Percentiles rank a stretch among this genome's conserved stretches.
Conservation (phyloP, 179 eudicot genomes). For the Patellifolia procumbens region DNA sequence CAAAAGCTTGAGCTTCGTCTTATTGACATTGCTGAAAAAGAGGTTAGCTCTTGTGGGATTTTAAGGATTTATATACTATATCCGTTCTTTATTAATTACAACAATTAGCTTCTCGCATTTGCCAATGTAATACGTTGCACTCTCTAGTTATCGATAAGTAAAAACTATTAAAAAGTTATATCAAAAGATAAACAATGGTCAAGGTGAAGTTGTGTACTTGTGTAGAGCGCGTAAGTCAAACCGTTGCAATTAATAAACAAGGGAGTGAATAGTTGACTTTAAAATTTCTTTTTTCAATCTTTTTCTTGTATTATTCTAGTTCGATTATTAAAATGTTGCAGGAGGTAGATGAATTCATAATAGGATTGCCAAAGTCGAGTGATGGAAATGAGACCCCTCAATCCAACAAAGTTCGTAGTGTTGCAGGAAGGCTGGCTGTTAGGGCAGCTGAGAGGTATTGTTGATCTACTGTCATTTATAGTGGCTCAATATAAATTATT, state of each 20-base stretch:
- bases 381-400: constrained; percentile 83
- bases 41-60: constrained; percentile 38
- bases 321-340: constrained; percentile 25
- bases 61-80: background rate
- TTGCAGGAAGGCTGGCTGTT: constrained; percentile 81
- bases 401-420: constrained; percentile 87
- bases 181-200: background rate
- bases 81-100: no score
- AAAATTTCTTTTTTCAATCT: no score
- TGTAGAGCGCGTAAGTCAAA: no score
- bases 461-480: background rate
- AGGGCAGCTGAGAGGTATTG: constrained; percentile 83
- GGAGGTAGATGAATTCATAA: constrained; percentile 93
- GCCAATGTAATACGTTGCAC: no score
- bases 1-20: constrained; percentile 74
- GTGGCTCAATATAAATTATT: no score
- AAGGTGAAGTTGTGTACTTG: no score
- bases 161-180: background rate
- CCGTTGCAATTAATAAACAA: no score
- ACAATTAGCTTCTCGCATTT: no score
- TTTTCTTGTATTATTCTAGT: background rate
- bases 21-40: constrained; percentile 66
- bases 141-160: no score
- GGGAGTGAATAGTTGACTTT: no score
- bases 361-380: constrained; percentile 75